Conservation (phyloP, 140 eudicot species). For the Stevia rebaudiana region DNA sequence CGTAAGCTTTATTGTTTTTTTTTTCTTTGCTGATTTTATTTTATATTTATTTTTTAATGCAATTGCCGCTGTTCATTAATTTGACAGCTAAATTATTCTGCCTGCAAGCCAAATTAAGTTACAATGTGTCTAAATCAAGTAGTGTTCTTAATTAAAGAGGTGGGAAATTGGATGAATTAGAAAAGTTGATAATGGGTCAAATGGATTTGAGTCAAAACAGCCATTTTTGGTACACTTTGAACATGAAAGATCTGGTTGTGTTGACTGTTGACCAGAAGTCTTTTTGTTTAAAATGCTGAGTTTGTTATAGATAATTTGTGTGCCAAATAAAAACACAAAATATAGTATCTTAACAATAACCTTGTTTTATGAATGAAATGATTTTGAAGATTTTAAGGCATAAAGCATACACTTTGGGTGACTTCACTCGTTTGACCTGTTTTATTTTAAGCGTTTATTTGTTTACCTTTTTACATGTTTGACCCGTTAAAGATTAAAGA, state of each 20-base stretch:
- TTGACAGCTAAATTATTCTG: background rate
- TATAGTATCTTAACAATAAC: background rate
- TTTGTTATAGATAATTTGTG: background rate
- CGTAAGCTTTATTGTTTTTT: conserved; percentile 28
- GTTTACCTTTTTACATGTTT: background rate
- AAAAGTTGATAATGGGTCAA: background rate
- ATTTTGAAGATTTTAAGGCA: background rate
- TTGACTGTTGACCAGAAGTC: background rate
- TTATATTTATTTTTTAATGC: background rate
- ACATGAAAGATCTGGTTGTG: background rate
- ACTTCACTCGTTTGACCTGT: background rate
- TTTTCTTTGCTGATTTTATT: background rate
- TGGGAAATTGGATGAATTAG: background rate
- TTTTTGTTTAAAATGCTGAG: background rate
- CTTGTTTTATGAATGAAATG: background rate
- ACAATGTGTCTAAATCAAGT: background rate
- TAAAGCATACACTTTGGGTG: background rate
- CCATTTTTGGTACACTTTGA: background rate
- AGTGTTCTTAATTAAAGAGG: too few species aligned
- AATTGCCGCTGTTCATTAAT: background rate
- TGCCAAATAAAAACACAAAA: background rate
- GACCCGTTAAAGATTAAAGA: background rate
- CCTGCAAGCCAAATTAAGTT: conserved; percentile 5
- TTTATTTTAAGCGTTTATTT: background rate
- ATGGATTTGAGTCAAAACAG: background rate